Base-by-base conservation (phyloP, 1,139 yeast species). In the Taphrina betulina region DNA sequence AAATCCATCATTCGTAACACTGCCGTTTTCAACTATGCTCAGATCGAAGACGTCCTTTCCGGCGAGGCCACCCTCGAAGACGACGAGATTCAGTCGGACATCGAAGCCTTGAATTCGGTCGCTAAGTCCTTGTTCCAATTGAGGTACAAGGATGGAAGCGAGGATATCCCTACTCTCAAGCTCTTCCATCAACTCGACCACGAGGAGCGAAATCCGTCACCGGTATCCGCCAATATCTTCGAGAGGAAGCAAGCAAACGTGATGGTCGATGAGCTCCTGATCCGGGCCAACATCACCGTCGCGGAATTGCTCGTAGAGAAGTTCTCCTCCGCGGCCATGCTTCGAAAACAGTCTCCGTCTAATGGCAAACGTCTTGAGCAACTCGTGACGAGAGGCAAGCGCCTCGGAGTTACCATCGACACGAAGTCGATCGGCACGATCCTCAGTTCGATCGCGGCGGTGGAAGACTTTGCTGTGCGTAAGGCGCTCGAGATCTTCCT, bases 301-400 rank as follows among this genome's bases (percentile, higher is more conserved):
- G 98, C 97, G 0, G 87, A 88, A 59, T 82, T 79, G 65, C 73
- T 85, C 19, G 85, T 84, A 65, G 82, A 92, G 2, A 80, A 78
- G 3, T 73, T 89, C 52, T 96, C 96, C 0, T 89, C 85, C 62
- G 72, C 75, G 53, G 89, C 97, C 0, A 78, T 92, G 56, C 78
- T 92, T 66, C 85, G 97, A 69, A 86, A 95, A 68, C 95, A 90
- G 63, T 78, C 88, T 3, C 80, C 84, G 62, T 97, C 98, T 33
- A 81, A 94, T 2, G 74, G 84, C 60, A 86, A 83, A 53, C 86
- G 89, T 66, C 76, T 90, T 72, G 95, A 88, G 66, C 79, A 86
- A 1, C 85, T 92, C 67, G 82, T 83, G 43, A 78, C 82, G 62
- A 85, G 82, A 63, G 81, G 88, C 35, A 73, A 79, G 16, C 75